Conservation (phyloP, 2,329 filamentous ascomycete species). For the Exophiala alcalophila region DNA sequence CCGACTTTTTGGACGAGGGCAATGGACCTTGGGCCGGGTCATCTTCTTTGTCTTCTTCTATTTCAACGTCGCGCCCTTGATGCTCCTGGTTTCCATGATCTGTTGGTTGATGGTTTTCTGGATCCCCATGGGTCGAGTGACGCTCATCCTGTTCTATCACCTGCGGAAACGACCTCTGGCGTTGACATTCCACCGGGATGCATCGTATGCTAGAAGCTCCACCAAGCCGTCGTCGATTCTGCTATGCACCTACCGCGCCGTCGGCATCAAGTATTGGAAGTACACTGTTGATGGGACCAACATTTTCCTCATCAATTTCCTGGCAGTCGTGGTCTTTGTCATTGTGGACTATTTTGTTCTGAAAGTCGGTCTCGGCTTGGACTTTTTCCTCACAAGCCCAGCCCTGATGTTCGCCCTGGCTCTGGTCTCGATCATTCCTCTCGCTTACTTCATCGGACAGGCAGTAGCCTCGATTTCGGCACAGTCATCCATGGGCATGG, state of each 20-base stretch:
- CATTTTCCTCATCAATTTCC: constrained; percentile 97
- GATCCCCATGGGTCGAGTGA: constrained; percentile 98
- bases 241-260: constrained; percentile 93
- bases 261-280: constrained; percentile 96
- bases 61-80: constrained; percentile 78
- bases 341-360: constrained; percentile 90
- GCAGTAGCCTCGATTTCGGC: constrained; percentile 97
- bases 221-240: constrained; percentile 79
- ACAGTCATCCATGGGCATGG: constrained; percentile 96
- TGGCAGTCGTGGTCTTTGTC: constrained; percentile 88
- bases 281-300: constrained; percentile 98
- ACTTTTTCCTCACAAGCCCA: constrained; percentile 73
- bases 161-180: constrained; percentile 88
- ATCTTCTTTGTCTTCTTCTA: constrained; percentile 98
- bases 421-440: constrained; percentile 86
- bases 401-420: constrained; percentile 83
- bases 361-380: constrained; percentile 62
- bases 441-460: constrained; percentile 98
- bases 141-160: constrained; percentile 83
- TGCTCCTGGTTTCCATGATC: constrained; percentile 79
- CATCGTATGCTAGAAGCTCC: constrained; percentile 66
- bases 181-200: constrained; percentile 87
- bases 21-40: constrained; percentile 92
- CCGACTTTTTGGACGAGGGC: constrained; percentile 85
- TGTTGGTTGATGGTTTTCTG: constrained; percentile 98